Evolutionary conservation across 139 green algal genomes (phyloP).

Genomic region (Chlamydomonas schloesseri): DNA sequence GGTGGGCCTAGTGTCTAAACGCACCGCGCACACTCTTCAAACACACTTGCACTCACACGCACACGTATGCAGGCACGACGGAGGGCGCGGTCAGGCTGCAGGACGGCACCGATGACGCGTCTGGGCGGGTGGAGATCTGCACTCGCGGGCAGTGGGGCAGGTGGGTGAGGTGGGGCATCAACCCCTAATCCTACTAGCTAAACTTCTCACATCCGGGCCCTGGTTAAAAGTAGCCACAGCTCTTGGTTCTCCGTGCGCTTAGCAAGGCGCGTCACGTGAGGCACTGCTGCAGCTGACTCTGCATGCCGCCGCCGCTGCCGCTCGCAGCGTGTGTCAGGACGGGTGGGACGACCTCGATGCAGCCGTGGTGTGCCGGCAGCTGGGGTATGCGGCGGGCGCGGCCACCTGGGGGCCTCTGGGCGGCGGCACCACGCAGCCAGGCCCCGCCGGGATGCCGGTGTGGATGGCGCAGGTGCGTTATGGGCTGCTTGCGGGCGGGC

Average conservation of each 20-base stretch:
- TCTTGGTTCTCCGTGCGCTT: too few relatives aligned
- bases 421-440: not conserved
- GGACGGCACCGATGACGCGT: not conserved
- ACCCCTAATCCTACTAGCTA: too few relatives aligned
- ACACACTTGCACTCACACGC: too few relatives aligned
- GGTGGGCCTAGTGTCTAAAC: too few relatives aligned
- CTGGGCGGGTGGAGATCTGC: not conserved
- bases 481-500: too few relatives aligned
- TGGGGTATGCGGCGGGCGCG: constrained; percentile 2
- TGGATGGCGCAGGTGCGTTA: not conserved
- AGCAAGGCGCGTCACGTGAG: too few relatives aligned
- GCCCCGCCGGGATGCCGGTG: not conserved
- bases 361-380: constrained; percentile 17
- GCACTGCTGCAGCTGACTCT: too few relatives aligned
- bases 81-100: not conserved
- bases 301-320: not conserved
- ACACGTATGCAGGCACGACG: not conserved
- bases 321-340: constrained; percentile 1
- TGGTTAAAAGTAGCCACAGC: too few relatives aligned
- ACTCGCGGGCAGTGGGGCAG: not conserved
- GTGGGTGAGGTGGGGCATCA: too few relatives aligned
- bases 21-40: too few relatives aligned
- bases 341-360: constrained; percentile 24
- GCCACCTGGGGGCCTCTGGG: not conserved
- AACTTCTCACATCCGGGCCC: too few relatives aligned